phyloP scores from a whole-genome alignment of 495 filamentous ascomycete species.

The Penicillium fimorum region DNA sequence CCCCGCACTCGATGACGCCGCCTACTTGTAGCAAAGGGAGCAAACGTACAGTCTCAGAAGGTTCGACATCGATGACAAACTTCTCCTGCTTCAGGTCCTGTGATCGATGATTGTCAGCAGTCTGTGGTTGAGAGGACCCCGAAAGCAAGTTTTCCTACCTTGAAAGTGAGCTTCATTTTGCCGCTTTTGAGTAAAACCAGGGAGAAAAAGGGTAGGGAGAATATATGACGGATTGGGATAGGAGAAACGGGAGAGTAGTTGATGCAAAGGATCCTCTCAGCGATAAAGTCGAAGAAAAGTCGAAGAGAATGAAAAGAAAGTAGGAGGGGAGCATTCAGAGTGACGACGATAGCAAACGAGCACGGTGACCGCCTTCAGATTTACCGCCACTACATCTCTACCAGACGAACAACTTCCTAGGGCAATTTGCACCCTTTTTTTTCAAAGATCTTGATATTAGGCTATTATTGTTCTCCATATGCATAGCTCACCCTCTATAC shows the following conservation, averaged over 20 bases:
- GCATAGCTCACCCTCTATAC: neutral
- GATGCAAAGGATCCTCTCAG: constrained; percentile 10
- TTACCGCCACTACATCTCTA: neutral
- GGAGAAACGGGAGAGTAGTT: constrained; percentile 13
- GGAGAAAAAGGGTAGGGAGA: constrained; percentile 12
- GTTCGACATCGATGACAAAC: constrained; percentile 91
- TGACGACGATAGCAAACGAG: constrained; percentile 17
- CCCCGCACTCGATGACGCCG: constrained; percentile 27
- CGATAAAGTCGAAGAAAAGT: constrained; percentile 13
- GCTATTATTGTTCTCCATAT: neutral
- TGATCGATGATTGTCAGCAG: constrained; percentile 3
- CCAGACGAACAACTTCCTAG: neutral
- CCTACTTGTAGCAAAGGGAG: constrained; percentile 7
- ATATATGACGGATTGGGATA: constrained; percentile 16
- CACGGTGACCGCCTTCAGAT: constrained; percentile 12
- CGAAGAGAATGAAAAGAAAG: constrained; percentile 6
- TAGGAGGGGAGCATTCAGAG: constrained; percentile 13
- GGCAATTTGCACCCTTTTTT: neutral
- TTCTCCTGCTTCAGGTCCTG: constrained; percentile 98
- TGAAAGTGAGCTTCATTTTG: constrained; percentile 85
- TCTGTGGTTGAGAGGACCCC: constrained; percentile 20
- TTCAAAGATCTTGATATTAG: neutral
- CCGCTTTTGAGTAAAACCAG: constrained; percentile 21
- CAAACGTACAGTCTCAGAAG: constrained; percentile 74
- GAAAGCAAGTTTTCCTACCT: constrained; percentile 48